phyloP scores from a whole-genome alignment of 805 yeast species.

The Blastobotrys americana region DNA sequence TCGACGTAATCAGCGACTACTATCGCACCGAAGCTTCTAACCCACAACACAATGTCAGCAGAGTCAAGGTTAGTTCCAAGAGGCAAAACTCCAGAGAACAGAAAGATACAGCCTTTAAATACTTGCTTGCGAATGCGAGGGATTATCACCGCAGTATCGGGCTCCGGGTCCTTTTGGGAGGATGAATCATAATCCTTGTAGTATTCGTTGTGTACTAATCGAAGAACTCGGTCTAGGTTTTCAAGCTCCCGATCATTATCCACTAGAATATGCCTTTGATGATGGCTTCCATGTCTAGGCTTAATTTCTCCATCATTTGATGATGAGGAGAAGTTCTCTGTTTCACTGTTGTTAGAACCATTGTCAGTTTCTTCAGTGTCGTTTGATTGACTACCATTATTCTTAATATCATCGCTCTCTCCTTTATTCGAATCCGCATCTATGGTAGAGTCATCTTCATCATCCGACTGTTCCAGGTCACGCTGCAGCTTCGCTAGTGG shows the following conservation, averaged over 20 bases:
- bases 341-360: neutral
- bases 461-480: conserved; percentile 36
- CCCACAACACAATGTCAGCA: conserved; percentile 90
- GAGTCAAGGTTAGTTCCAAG: conserved; percentile 61
- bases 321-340: neutral
- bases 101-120: conserved; percentile 57
- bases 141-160: conserved; percentile 34
- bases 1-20: conserved; percentile 65
- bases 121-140: conserved; percentile 67
- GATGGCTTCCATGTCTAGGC: conserved; percentile 6
- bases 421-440: conserved; percentile 1
- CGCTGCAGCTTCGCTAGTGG: conserved; percentile 80
- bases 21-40: conserved; percentile 81
- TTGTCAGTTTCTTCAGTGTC: conserved; percentile 2
- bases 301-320: conserved; percentile 5
- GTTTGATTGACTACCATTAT: neutral
- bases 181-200: conserved; percentile 42
- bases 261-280: conserved; percentile 44
- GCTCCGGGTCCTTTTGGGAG: conserved; percentile 11
- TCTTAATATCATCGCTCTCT: conserved; percentile 4
- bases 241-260: conserved; percentile 78
- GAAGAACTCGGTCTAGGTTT: conserved; percentile 54
- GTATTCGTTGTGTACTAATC: conserved; percentile 58
- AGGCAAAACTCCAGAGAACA: conserved; percentile 88
- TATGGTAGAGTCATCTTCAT: conserved; percentile 6